Evolutionary conservation across 148 eudicot species (phyloP), one percentile per base, ranked within the genome.

Genomic region (Bassia scoparia): DNA sequence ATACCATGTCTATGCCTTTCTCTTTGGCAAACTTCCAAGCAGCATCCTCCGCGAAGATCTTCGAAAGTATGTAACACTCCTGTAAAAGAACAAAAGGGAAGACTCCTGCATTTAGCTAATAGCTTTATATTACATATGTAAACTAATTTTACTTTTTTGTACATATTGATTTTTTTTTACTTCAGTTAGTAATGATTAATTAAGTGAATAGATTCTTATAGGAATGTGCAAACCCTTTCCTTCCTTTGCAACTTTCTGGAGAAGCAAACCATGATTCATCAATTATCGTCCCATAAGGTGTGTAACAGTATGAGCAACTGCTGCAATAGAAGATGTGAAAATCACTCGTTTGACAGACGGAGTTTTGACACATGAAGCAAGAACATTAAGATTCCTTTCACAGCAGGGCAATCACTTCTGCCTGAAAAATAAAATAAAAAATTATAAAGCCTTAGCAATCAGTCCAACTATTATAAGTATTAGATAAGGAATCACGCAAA

Each of bases 301-400:
- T 34, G 61, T 78, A 16, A 41, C 70, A 34, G 48, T 76, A 54
- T 18, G 1, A 30, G 49, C 0, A 37, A 81, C 78, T 15, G 91
- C 74, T 7, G 80, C 80, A 29, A 65, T 53, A 9, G 91, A 87
- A 53, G 88, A 87, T 24, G 91, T 83, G 3, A 83, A 55, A 30
- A 87, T 76, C 0, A 87, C 86, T 59, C 88, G 74, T 72, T 78
- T 83, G 35, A 87, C 65, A 18, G 87, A 69, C 7, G 72, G 68
- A 21, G 24, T 64, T 71, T 84, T 87, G 21, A 75, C 68, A 58
- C 88, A 84, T 20, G 90, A 85, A 7, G 62, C 53, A 49, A 87
- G 88, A 16, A 87, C 86, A 60, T 87, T 87, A 35, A 85, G 80
- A 18, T 87, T 74, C 90, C 90, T 29, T 83, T 85, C 62, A 83